phyloP scores from a whole-genome alignment of 2,329 filamentous ascomycete species.

The Raffaelea albimanens region DNA sequence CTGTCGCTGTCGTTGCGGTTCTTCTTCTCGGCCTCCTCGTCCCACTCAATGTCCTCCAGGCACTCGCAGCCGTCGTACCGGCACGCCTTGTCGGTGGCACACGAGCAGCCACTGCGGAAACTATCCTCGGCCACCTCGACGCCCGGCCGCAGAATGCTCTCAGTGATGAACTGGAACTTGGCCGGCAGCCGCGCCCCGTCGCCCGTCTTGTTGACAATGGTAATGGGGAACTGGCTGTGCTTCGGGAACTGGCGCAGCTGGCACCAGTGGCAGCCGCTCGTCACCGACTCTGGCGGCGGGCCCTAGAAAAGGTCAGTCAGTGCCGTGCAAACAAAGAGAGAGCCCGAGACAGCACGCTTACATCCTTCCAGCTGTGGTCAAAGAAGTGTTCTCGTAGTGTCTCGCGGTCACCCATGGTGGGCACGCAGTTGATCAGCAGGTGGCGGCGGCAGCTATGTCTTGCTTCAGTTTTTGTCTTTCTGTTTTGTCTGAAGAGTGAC shows the following conservation, averaged over 20 bases:
- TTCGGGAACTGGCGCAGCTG: slow-evolving; percentile 47
- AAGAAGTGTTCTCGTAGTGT: slow-evolving; percentile 11
- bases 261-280: slow-evolving; percentile 48
- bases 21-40: slow-evolving; percentile 41
- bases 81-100: slow-evolving; percentile 51
- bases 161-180: slow-evolving; percentile 59
- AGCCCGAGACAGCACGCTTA: neutral
- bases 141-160: slow-evolving; percentile 48
- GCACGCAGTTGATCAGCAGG: too few species aligned
- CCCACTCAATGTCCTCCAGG: slow-evolving; percentile 45
- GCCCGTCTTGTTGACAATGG: slow-evolving; percentile 56
- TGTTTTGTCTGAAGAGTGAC: too few species aligned
- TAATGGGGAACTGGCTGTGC: slow-evolving; percentile 41
- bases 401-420: slow-evolving; percentile 7
- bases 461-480: too few species aligned
- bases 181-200: slow-evolving; percentile 41
- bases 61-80: slow-evolving; percentile 61
- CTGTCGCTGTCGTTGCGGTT: neutral
- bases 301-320: slow-evolving; percentile 3
- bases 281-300: slow-evolving; percentile 9
- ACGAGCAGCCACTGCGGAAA: slow-evolving; percentile 63
- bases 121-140: slow-evolving; percentile 50
- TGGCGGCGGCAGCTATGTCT: too few species aligned
- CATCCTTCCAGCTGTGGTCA: slow-evolving; percentile 12
- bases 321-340: neutral